Evolutionary conservation across 2,329 filamentous ascomycete species (phyloP).

Genomic region (Xylaria hypoxylon): DNA sequence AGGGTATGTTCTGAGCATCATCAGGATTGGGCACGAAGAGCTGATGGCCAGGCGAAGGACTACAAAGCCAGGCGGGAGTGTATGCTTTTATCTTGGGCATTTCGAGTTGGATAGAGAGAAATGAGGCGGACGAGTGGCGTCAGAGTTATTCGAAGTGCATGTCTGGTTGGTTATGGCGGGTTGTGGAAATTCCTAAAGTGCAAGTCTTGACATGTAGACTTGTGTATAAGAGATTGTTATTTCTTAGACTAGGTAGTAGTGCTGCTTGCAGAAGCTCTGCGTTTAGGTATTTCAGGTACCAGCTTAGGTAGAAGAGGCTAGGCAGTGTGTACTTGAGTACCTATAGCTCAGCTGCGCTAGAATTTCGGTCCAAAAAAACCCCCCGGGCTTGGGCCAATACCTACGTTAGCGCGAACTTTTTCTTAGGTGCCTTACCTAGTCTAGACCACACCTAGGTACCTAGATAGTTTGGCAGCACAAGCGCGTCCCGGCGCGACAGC

Average conservation of each 20-base stretch:
- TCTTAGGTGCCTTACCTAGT: not conserved
- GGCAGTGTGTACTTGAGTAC: too few relatives aligned
- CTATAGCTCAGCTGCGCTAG: not conserved
- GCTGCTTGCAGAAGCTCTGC: constrained; percentile 16
- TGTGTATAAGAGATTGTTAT: constrained; percentile 21
- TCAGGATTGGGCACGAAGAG: constrained; percentile 73
- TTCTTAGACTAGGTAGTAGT: constrained; percentile 1
- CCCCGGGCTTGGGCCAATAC: not conserved
- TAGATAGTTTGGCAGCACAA: constrained; percentile 2
- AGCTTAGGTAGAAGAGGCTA: too few relatives aligned
- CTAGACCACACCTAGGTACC: not conserved
- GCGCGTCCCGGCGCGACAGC: constrained; percentile 30
- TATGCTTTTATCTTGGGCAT: constrained; percentile 92
- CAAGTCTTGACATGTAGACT: constrained; percentile 14
- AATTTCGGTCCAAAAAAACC: constrained; percentile 22
- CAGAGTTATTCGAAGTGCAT: constrained; percentile 43
- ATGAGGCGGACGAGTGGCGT: constrained; percentile 37
- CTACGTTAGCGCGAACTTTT: constrained; percentile 12
- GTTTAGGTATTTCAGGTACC: not conserved
- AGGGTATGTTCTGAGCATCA: constrained; percentile 51
- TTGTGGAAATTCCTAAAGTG: constrained; percentile 24
- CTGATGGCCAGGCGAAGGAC: constrained; percentile 79
- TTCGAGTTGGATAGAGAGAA: constrained; percentile 42
- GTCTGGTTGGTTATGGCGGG: constrained; percentile 38
- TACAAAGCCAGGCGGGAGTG: constrained; percentile 87